Percentiles rank a stretch among this genome's conserved stretches.
Evolutionary conservation across 2,329 filamentous ascomycete genomes (phyloP).

Genomic region (Dothideomycetes sp.): DNA sequence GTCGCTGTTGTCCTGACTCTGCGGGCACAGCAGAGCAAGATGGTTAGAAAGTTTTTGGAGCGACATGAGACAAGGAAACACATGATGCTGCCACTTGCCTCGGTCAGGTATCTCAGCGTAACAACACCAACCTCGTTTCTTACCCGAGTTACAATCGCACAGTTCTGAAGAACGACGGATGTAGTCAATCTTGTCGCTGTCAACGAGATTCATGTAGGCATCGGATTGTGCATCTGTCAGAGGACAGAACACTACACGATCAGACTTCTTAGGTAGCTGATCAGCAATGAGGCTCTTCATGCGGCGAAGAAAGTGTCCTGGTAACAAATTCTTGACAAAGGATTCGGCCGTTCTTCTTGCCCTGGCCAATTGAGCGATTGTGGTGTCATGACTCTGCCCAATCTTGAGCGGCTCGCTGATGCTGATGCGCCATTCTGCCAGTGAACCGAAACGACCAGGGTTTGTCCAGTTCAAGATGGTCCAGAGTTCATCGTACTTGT

Average conservation of each 20-base stretch:
- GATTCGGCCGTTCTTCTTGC: constrained; percentile 75
- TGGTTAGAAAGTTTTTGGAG: constrained; percentile 89
- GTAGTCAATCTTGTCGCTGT: constrained; percentile 57
- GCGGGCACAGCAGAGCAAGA: constrained; percentile 75
- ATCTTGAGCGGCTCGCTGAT: constrained; percentile 73
- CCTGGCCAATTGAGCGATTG: constrained; percentile 67
- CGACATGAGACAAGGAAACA: constrained; percentile 76
- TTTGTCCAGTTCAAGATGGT: constrained; percentile 94
- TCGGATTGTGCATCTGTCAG: constrained; percentile 70
- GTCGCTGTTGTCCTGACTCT: constrained; percentile 52
- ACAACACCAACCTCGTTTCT: constrained; percentile 77
- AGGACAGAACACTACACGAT: constrained; percentile 90
- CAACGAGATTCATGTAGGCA: constrained; percentile 77
- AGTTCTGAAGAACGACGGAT: constrained; percentile 58
- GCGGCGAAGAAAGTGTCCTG: constrained; percentile 79
- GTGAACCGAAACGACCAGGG: constrained; percentile 60
- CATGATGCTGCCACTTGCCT: constrained; percentile 61
- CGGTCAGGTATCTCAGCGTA: constrained; percentile 50
- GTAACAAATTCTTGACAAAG: constrained; percentile 77
- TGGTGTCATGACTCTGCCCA: constrained; percentile 90
- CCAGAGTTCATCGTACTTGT: constrained; percentile 96
- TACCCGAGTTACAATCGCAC: constrained; percentile 62
- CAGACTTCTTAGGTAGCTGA: constrained; percentile 88
- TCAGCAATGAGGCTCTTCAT: constrained; percentile 90
- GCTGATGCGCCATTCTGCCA: constrained; percentile 66